A percentile compares a stretch with the other conserved stretches of the same genome.
Conservation (phyloP, 2,329 filamentous ascomycete genomes). For the Colletotrichum plurivorum region DNA sequence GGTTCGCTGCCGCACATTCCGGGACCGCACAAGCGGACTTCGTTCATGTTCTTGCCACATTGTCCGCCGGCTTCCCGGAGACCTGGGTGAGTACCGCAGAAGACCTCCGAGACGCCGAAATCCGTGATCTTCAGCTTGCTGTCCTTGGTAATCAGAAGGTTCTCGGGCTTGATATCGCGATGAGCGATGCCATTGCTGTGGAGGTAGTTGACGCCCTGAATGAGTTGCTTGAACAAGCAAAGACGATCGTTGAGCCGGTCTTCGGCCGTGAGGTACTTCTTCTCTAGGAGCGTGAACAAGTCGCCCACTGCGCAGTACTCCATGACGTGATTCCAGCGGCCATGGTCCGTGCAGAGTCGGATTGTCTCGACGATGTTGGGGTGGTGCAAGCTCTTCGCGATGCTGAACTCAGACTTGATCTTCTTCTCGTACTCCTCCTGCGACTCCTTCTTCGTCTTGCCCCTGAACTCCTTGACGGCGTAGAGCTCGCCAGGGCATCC, state of each 20-base stretch:
- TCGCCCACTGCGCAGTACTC: slow-evolving; percentile 90
- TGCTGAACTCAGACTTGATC: slow-evolving; percentile 91
- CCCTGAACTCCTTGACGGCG: slow-evolving; percentile 90
- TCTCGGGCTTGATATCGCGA: slow-evolving; percentile 92
- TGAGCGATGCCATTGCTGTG: slow-evolving; percentile 90
- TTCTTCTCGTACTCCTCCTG: slow-evolving; percentile 86
- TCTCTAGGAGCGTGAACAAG: slow-evolving; percentile 81
- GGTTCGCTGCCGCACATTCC: slow-evolving; percentile 89
- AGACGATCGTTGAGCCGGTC: slow-evolving; percentile 78
- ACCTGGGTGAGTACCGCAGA: slow-evolving; percentile 85
- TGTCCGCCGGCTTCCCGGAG: slow-evolving; percentile 79
- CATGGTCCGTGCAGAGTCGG: slow-evolving; percentile 80
- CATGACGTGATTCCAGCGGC: slow-evolving; percentile 93
- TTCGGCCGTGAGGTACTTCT: slow-evolving; percentile 75
- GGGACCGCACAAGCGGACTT: slow-evolving; percentile 77
- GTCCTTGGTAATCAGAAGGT: slow-evolving; percentile 82
- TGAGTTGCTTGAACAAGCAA: slow-evolving; percentile 91
- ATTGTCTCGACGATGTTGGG: slow-evolving; percentile 89
- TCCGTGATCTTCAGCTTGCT: slow-evolving; percentile 92
- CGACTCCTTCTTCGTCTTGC: slow-evolving; percentile 78
- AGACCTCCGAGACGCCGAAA: slow-evolving; percentile 91
- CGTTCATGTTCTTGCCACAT: slow-evolving; percentile 80
- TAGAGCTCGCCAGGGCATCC: slow-evolving; percentile 76
- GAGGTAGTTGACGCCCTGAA: slow-evolving; percentile 86
- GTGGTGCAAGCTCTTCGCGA: slow-evolving; percentile 87